phyloP scores from a whole-genome alignment of 2,329 filamentous ascomycete genomes.

The Claviceps digitariae region DNA sequence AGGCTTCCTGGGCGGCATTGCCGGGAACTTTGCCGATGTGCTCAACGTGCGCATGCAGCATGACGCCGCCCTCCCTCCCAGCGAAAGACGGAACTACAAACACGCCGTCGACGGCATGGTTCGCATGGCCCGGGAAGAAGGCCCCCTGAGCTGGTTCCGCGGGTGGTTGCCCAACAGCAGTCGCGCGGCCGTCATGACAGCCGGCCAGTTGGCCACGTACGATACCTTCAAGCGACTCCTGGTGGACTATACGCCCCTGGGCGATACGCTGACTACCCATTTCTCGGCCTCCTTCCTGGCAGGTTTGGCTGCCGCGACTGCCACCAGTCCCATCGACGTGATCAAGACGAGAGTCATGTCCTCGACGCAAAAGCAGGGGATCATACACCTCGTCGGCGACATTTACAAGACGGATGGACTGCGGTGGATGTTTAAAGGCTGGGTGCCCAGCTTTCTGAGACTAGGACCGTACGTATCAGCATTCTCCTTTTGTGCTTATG shows the following conservation, averaged over 20 bases:
- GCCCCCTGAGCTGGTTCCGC: conserved; percentile 61
- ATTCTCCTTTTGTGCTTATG: not conserved
- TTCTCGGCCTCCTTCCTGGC: conserved; percentile 66
- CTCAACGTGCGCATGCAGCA: conserved; percentile 98
- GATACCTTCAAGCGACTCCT: conserved; percentile 66
- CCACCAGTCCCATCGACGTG: conserved; percentile 76
- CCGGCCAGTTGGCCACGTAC: conserved; percentile 71
- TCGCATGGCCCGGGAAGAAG: conserved; percentile 80
- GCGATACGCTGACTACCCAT: conserved; percentile 61
- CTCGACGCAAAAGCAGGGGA: conserved; percentile 33
- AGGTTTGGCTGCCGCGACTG: conserved; percentile 70
- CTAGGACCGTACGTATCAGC: conserved; percentile 42
- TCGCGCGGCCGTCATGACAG: conserved; percentile 78
- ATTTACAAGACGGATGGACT: conserved; percentile 60
- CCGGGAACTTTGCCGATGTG: conserved; percentile 90
- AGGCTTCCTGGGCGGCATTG: conserved; percentile 77
- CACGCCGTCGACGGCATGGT: conserved; percentile 77
- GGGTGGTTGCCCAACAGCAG: conserved; percentile 74
- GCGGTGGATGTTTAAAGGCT: conserved; percentile 79
- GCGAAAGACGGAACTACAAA: conserved; percentile 73
- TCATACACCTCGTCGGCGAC: conserved; percentile 48
- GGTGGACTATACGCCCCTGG: conserved; percentile 51
- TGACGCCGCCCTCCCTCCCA: conserved; percentile 60
- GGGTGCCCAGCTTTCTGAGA: conserved; percentile 63
- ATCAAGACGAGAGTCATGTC: conserved; percentile 86